These are phyloP conservation scores for Lactarius pseudohatsudake DNA, from an alignment of 768 basidiomycete genomes.

Conservation along the genomic window DNA sequence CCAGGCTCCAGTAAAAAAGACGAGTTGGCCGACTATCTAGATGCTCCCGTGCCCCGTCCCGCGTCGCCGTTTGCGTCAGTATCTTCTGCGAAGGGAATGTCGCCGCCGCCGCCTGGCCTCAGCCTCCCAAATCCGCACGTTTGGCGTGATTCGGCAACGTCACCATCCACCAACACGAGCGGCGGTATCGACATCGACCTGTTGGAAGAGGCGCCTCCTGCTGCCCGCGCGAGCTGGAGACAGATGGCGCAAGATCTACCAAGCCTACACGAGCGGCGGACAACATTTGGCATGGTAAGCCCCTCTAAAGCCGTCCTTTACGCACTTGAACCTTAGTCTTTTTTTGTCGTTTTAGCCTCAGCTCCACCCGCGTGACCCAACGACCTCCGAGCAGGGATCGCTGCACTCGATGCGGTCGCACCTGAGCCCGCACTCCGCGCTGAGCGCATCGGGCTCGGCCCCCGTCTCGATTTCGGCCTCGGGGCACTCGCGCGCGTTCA, in stretches of 20 bases:
- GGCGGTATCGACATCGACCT: constrained; percentile 51
- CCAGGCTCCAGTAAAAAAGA: constrained; percentile 16
- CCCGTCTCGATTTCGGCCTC: constrained; percentile 52
- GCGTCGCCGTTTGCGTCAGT: constrained; percentile 50
- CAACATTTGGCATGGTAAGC: constrained; percentile 66
- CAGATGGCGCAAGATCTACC: constrained; percentile 45
- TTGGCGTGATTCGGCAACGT: constrained; percentile 38
- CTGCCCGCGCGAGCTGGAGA: constrained; percentile 61
- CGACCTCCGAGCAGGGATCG: constrained; percentile 62
- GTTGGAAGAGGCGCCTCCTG: constrained; percentile 68
- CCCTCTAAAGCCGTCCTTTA: not conserved
- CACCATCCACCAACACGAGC: constrained; percentile 24
- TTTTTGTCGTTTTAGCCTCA: constrained; percentile 37
- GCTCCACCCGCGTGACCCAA: constrained; percentile 42
- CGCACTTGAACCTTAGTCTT: not conserved
- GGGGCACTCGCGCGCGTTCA: constrained; percentile 34
- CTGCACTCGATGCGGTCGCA: constrained; percentile 63
- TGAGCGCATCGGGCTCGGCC: constrained; percentile 51
- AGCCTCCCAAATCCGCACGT: constrained; percentile 33
- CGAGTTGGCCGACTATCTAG: constrained; percentile 47
- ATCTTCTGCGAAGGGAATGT: constrained; percentile 33
- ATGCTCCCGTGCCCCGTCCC: constrained; percentile 58
- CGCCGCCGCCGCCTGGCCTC: constrained; percentile 42
- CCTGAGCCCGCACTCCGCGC: constrained; percentile 46
- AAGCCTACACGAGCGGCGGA: constrained; percentile 40